Evolutionary conservation across 106 monocot genomes (phyloP).

Genomic region (Alisma plantagoaquatica): DNA sequence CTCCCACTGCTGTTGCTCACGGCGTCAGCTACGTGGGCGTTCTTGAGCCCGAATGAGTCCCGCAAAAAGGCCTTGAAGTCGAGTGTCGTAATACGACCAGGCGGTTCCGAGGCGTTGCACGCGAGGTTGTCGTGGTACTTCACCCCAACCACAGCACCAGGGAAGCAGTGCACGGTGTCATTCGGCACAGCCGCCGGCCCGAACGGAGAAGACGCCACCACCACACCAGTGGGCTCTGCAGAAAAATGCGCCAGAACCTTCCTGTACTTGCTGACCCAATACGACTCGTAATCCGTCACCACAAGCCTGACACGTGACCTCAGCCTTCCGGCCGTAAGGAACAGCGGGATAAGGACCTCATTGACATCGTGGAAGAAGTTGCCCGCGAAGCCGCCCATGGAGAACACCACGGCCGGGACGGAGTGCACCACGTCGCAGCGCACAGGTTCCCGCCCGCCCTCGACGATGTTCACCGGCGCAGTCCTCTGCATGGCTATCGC

Average conservation of each 20-base stretch:
- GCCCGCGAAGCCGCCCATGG: conserved; percentile 32
- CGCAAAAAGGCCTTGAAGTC: conserved; percentile 22
- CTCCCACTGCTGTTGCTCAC: too few species aligned
- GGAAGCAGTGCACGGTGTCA: conserved; percentile 28
- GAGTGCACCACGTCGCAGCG: conserved; percentile 19
- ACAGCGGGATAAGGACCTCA: conserved; percentile 36
- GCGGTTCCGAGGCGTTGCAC: conserved; percentile 13
- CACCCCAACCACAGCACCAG: conserved; percentile 20
- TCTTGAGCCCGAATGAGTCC: conserved; percentile 5
- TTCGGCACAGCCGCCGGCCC: not conserved
- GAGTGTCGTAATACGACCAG: conserved; percentile 3
- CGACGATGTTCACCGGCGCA: conserved; percentile 8
- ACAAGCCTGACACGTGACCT: conserved; percentile 13
- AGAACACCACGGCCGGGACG: conserved; percentile 39
- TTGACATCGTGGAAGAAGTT: conserved; percentile 54
- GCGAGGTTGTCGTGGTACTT: conserved; percentile 24
- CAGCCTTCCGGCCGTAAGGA: conserved; percentile 28
- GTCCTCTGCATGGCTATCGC: conserved; percentile 21
- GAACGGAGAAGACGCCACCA: conserved; percentile 1
- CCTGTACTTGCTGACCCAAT: conserved; percentile 27
- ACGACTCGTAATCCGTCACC: conserved; percentile 13
- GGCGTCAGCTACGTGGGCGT: not conserved
- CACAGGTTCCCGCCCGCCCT: not conserved
- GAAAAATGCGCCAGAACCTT: conserved; percentile 18
- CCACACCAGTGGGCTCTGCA: not conserved